Conservation (phyloP, 2,329 filamentous ascomycete species). For the Blumeriella jaapii region DNA sequence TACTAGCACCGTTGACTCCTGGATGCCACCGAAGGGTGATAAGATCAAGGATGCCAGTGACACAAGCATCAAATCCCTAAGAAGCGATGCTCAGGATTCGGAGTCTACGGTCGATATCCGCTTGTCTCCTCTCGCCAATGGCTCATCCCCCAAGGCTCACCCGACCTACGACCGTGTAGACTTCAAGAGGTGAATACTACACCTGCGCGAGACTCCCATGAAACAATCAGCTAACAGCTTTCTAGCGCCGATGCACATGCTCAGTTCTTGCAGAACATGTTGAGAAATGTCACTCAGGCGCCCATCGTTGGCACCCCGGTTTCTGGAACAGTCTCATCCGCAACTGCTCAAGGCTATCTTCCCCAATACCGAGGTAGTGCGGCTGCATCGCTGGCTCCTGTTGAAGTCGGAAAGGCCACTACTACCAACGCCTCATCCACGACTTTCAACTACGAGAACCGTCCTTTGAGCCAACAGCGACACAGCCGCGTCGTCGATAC, state of each 20-base stretch:
- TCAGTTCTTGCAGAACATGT: conserved; percentile 26
- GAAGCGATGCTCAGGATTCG: conserved; percentile 7
- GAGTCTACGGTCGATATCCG: conserved; percentile 17
- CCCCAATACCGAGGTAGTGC: conserved; percentile 26
- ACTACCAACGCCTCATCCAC: conserved; percentile 1
- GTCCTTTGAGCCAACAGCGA: conserved; percentile 8
- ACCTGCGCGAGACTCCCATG: not conserved
- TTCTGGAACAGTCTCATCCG: conserved; percentile 24
- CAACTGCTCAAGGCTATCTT: conserved; percentile 26
- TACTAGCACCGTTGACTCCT: conserved; percentile 12
- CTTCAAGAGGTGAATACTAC: conserved; percentile 17
- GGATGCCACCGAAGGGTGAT: conserved; percentile 7
- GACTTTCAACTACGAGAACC: conserved; percentile 15
- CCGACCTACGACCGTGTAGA: conserved; percentile 20
- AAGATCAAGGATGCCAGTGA: conserved; percentile 1
- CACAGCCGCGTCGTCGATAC: conserved; percentile 5
- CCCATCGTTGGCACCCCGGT: conserved; percentile 20
- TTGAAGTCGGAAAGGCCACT: conserved; percentile 9
- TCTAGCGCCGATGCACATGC: conserved; percentile 21
- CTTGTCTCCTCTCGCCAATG: conserved; percentile 11
- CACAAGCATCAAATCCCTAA: conserved; percentile 1
- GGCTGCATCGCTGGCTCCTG: conserved; percentile 24
- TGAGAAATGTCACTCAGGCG: conserved; percentile 19
- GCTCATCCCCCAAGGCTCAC: conserved; percentile 8
- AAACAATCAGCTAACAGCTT: conserved; percentile 2